Conservation (phyloP, 2,329 filamentous ascomycete genomes). For the Cercospora beticola region DNA sequence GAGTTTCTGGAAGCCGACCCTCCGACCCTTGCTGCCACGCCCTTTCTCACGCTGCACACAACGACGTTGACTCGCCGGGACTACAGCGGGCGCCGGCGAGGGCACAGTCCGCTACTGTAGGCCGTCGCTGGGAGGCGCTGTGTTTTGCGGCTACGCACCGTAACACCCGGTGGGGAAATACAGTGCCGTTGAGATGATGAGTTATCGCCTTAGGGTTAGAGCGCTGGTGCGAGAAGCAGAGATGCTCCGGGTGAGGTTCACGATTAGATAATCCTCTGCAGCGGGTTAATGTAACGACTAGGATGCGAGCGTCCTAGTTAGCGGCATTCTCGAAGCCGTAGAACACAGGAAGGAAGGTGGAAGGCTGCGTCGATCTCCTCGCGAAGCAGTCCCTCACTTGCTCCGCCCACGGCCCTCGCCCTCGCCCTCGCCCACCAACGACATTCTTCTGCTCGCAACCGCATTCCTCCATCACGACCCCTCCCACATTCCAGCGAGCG, state of each 20-base stretch:
- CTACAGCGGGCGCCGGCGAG: background rate
- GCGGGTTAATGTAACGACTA: background rate
- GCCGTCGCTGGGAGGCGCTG: too few relatives aligned
- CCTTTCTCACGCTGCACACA: background rate
- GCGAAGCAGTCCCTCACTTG: background rate
- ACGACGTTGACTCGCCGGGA: too few relatives aligned
- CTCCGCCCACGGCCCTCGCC: background rate
- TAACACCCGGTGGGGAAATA: background rate
- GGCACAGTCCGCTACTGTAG: background rate
- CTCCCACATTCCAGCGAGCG: slow-evolving; percentile 9
- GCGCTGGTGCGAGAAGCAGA: too few relatives aligned
- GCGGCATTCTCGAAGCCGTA: background rate
- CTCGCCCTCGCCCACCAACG: background rate
- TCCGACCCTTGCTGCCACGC: background rate
- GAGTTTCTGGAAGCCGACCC: background rate
- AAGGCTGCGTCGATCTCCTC: background rate
- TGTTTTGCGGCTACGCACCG: background rate
- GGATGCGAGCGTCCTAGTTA: background rate
- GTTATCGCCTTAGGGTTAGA: too few relatives aligned
- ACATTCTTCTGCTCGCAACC: background rate
- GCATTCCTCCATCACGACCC: slow-evolving; percentile 12
- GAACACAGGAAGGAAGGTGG: background rate
- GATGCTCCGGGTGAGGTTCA: too few relatives aligned
- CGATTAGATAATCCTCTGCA: background rate
- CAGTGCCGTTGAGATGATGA: background rate